Conservation (phyloP, 371 early-diverging fungal species). For the Mortierella sp. region DNA sequence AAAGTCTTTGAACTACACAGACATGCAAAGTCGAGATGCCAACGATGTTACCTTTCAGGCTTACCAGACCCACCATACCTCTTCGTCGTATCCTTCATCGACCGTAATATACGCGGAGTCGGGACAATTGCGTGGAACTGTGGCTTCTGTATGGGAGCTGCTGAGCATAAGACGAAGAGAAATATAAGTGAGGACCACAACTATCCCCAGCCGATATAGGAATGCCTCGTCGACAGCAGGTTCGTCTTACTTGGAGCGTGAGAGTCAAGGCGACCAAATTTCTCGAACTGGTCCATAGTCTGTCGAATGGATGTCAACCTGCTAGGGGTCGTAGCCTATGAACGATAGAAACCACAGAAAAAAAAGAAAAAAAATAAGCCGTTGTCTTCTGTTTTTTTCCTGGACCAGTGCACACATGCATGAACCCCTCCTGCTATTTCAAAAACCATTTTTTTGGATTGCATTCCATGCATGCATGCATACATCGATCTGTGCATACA, state of each 20-base stretch:
- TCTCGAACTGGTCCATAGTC: conserved; percentile 5
- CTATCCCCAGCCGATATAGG: neutral
- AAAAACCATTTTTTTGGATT: too few relatives aligned
- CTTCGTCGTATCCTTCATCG: conserved; percentile 19
- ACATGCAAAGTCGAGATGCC: too few relatives aligned
- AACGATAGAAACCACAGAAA: neutral
- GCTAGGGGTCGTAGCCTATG: neutral
- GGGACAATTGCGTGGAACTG: conserved; percentile 30
- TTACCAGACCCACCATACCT: conserved; percentile 15
- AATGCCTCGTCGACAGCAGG: neutral
- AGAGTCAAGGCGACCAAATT: conserved; percentile 1
- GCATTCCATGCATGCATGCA: too few relatives aligned
- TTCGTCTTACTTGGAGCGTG: neutral
- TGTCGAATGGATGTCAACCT: neutral
- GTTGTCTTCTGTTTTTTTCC: too few relatives aligned
- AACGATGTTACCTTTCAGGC: too few relatives aligned
- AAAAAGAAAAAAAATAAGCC: neutral
- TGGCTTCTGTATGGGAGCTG: conserved; percentile 11
- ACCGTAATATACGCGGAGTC: conserved; percentile 14
- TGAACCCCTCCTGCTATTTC: too few relatives aligned
- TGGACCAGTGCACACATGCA: too few relatives aligned
- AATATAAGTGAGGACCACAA: neutral
- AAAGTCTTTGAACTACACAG: too few relatives aligned
- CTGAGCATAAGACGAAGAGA: neutral
- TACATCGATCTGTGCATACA: too few relatives aligned